Evolutionary conservation across 768 basidiomycete species (phyloP), one percentile per base, ranked within the genome.

Genomic region (Hericium alpestre): DNA sequence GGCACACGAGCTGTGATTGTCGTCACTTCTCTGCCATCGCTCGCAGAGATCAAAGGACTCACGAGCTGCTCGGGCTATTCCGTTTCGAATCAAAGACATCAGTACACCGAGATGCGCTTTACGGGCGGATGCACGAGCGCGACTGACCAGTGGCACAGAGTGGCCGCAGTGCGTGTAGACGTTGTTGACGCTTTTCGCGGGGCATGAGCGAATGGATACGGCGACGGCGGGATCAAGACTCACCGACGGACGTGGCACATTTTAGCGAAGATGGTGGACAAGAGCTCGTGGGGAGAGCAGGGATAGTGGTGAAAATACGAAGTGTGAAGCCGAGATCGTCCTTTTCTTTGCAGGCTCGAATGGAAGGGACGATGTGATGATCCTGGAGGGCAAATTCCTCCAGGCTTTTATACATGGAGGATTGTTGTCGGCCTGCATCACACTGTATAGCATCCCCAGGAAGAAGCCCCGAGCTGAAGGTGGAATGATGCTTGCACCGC

Each of bases 121-220:
- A n/a, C 16, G 11, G 43, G 43, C 43, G 43, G 49, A 15, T 15
- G 12, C 12, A 12, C 10, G 22, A n/a, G 22, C 7, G 43, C 22
- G 22, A 51, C 49, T 23, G n/a, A 54, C 54, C 39, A 54, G 15
- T 2, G 41, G 40, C 12, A 20, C 16, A 12, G 22, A 4, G 41
- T 54, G 54, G 9, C 54, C 54, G 22, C 54, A 54, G 37, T n/a
- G 16, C 39, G 37, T 22, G 41, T 54, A 54, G 40, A 54, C n/a
- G 41, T 54, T 54, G 40, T 32, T 54, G 54, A 54, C 54, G 41
- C 54, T 54, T 3, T 23, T 27, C 22, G 13, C 10, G 37, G 5
- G 18, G n/a, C 16, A 16, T 37, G 20, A 53, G 27, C 10, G n/a
- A 16, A 5, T 10, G 27, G 9, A 12, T 8, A 38, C 6, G 27